A percentile compares a stretch with the other conserved stretches of the same genome.
These are phyloP conservation scores for Russula sp. DNA, from an alignment of 768 basidiomycete genomes.

Conservation along the genomic window DNA sequence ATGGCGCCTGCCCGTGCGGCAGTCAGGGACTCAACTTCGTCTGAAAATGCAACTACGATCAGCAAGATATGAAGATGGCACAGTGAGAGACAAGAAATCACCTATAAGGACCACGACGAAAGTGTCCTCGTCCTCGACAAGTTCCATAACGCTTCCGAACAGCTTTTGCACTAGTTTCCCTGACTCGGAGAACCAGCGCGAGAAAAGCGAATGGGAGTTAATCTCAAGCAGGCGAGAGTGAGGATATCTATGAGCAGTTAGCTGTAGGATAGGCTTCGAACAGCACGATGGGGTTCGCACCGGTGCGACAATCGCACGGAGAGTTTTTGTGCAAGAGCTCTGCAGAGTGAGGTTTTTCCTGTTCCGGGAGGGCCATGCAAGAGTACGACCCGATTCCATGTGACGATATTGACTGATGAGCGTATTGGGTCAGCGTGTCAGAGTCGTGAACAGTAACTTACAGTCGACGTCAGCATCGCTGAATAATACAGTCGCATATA, in stretches of 20 bases:
- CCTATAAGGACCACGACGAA: constrained; percentile 96
- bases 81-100: constrained; percentile 27
- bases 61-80: background rate
- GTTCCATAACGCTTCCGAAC: constrained; percentile 81
- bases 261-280: background rate
- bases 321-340: constrained; percentile 92
- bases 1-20: constrained; percentile 92
- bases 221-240: constrained; percentile 90
- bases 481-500: constrained; percentile 89
- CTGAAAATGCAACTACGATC: constrained; percentile 35
- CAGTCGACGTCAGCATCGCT: constrained; percentile 85
- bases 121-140: constrained; percentile 85
- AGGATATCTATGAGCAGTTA: constrained; percentile 53
- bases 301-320: constrained; percentile 83
- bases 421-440: constrained; percentile 8
- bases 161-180: constrained; percentile 95
- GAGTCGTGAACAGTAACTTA: constrained; percentile 33
- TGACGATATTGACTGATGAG: constrained; percentile 74
- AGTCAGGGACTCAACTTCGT: constrained; percentile 95
- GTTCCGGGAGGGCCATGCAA: constrained; percentile 97
- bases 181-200: constrained; percentile 98
- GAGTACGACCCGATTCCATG: constrained; percentile 93
- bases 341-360: constrained; percentile 92
- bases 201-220: constrained; percentile 96
- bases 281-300: constrained; percentile 35